Evolutionary conservation across 495 filamentous ascomycete genomes (phyloP), one percentile per base, ranked within the genome.

Genomic region (Neurospora sp.): DNA sequence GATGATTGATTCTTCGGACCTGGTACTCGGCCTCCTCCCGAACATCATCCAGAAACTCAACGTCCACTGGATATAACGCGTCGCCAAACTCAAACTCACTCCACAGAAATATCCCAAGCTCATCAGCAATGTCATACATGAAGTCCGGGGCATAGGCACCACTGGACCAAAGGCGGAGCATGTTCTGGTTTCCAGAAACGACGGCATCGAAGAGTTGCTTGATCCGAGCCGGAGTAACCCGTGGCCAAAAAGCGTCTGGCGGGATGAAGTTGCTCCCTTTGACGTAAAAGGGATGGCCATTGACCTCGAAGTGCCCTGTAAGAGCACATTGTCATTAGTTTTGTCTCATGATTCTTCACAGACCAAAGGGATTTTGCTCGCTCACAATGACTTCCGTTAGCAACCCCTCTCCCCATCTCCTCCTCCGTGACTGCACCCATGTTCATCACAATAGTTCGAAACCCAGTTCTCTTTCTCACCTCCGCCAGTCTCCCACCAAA

Each of bases 181-280:
- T 91, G 76, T 92, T 92, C 77, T 91, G 89, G 71, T 90, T 89
- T 5, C 86, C 89, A 9, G 82, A 86, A 4, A 88, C 79, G 3
- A 87, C 87, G 0, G 87, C 85, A 69, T 87, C 80, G 72, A 92
- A 89, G 10, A 91, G 77, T 42, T 85, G 84, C 39, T 83, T 79
- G 77, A 91, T 87, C 42, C 81, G 84, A 1, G 78, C 78, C 43
- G 84, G 80, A 0, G 89, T 91, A 8, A 91, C 88, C 11, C 89
- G 83, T 0, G 89, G 86, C 90, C 89, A 92, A 78, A 92, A 92
- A 0, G 85, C 84, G 76, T 91, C 90, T 7, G 89, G 88, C 0
- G 90, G 90, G 73, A 92, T 90, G 71, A 91, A 86, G 70, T 91
- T 91, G 38, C 86, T 88, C 19, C 89, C 89, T 73, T 92, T 91